Evolutionary conservation across 768 basidiomycete species (phyloP).

Genomic region (Mycena galopus): DNA sequence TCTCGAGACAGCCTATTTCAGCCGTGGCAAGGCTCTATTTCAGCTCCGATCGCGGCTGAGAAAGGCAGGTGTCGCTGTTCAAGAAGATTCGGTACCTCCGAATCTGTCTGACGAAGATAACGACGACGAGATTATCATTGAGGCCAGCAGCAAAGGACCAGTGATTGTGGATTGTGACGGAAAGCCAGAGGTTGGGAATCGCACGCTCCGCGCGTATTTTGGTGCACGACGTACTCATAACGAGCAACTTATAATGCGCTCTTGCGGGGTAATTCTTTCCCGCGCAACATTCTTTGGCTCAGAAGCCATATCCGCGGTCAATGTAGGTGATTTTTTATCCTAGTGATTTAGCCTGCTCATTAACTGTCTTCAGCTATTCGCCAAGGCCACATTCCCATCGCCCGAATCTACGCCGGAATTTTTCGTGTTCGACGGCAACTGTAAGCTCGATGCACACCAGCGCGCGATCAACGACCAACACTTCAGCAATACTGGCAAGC

Average conservation of each 20-base stretch:
- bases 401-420: background rate
- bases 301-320: slow-evolving; percentile 21
- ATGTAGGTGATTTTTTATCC: background rate
- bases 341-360: too few species aligned
- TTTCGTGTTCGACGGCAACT: background rate
- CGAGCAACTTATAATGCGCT: slow-evolving; percentile 26
- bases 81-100: slow-evolving; percentile 4
- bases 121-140: slow-evolving; percentile 15
- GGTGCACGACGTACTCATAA: slow-evolving; percentile 34
- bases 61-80: slow-evolving; percentile 11
- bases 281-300: slow-evolving; percentile 27
- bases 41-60: slow-evolving; percentile 26
- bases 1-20: slow-evolving; percentile 24
- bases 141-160: background rate
- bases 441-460: background rate
- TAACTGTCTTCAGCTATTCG: too few species aligned
- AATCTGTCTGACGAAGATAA: background rate
- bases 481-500: background rate
- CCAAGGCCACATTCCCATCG: too few species aligned
- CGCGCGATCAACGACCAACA: background rate
- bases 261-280: slow-evolving; percentile 30
- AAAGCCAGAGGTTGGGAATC: slow-evolving; percentile 30
- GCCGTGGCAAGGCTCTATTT: slow-evolving; percentile 27
- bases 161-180: slow-evolving; percentile 9
- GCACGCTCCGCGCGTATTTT: slow-evolving; percentile 33